Conservation (phyloP, 2,329 filamentous ascomycete species). For the Xylaria arbuscula region DNA sequence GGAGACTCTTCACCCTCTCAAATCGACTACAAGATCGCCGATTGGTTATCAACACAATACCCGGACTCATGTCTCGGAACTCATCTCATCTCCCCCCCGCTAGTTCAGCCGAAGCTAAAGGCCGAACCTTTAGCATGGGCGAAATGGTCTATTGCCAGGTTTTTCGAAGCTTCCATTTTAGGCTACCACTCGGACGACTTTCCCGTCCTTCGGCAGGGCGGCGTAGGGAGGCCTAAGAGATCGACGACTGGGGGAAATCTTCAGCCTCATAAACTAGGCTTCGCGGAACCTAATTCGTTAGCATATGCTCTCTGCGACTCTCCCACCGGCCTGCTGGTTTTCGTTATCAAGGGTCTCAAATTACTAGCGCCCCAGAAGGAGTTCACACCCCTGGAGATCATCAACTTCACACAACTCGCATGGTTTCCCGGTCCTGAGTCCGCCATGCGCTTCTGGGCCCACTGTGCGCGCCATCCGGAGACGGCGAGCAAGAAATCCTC, state of each 20-base stretch:
- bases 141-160: constrained; percentile 66
- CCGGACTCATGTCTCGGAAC: constrained; percentile 65
- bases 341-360: constrained; percentile 62
- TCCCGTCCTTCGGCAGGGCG: constrained; percentile 51
- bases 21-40: constrained; percentile 64
- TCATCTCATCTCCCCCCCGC: constrained; percentile 69
- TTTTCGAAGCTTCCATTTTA: constrained; percentile 61
- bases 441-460: constrained; percentile 66
- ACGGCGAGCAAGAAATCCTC: constrained; percentile 42
- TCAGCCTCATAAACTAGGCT: constrained; percentile 48
- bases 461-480: constrained; percentile 54
- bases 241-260: constrained; percentile 40
- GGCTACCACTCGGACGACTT: constrained; percentile 68
- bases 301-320: constrained; percentile 72
- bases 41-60: constrained; percentile 61
- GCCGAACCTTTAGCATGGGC: constrained; percentile 61
- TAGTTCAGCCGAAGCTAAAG: constrained; percentile 60
- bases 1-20: constrained; percentile 58
- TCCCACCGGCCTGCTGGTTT: constrained; percentile 67
- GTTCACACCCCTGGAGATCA: constrained; percentile 63
- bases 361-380: constrained; percentile 54
- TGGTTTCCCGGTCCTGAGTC: constrained; percentile 76
- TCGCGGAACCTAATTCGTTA: constrained; percentile 64
- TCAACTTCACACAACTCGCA: constrained; percentile 70
- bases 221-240: constrained; percentile 36